These are phyloP conservation scores for Leccinum subrobustum DNA, from an alignment of 1,284 basidiomycete species.

Conservation along the genomic window DNA sequence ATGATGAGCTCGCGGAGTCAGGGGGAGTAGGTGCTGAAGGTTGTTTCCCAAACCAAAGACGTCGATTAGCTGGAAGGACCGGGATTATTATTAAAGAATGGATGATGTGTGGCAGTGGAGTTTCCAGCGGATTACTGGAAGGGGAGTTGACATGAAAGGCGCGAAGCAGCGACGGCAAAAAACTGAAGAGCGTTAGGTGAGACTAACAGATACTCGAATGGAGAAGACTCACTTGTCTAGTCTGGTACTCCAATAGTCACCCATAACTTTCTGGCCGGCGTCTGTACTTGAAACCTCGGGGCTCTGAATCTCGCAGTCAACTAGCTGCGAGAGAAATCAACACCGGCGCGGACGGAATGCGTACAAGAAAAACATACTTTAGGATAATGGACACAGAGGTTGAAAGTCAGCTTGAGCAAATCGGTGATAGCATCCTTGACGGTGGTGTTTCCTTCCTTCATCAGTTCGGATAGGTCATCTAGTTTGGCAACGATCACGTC, in stretches of 20 bases:
- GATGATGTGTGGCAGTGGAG: constrained; percentile 72
- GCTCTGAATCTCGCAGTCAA: constrained; percentile 47
- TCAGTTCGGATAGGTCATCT: constrained; percentile 49
- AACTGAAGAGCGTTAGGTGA: constrained; percentile 28
- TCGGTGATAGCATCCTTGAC: constrained; percentile 73
- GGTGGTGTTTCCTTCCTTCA: constrained; percentile 51
- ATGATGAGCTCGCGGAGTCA: constrained; percentile 26
- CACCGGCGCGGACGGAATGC: background rate
- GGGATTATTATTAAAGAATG: constrained; percentile 75
- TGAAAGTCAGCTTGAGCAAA: constrained; percentile 75
- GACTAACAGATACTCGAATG: background rate
- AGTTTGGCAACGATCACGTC: constrained; percentile 62
- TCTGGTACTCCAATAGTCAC: constrained; percentile 68
- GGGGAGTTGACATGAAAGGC: constrained; percentile 61
- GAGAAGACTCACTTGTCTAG: constrained; percentile 56
- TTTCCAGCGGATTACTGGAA: constrained; percentile 57
- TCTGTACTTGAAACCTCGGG: constrained; percentile 27
- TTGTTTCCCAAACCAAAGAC: constrained; percentile 45
- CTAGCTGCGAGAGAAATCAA: constrained; percentile 33
- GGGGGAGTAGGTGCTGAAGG: constrained; percentile 5
- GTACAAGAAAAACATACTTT: constrained; percentile 37
- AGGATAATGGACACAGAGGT: constrained; percentile 70
- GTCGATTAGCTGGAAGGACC: constrained; percentile 50
- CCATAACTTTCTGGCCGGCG: constrained; percentile 41
- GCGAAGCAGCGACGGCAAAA: constrained; percentile 59